phyloP scores from a whole-genome alignment of 768 basidiomycete genomes.

The Mrakia gelida region DNA sequence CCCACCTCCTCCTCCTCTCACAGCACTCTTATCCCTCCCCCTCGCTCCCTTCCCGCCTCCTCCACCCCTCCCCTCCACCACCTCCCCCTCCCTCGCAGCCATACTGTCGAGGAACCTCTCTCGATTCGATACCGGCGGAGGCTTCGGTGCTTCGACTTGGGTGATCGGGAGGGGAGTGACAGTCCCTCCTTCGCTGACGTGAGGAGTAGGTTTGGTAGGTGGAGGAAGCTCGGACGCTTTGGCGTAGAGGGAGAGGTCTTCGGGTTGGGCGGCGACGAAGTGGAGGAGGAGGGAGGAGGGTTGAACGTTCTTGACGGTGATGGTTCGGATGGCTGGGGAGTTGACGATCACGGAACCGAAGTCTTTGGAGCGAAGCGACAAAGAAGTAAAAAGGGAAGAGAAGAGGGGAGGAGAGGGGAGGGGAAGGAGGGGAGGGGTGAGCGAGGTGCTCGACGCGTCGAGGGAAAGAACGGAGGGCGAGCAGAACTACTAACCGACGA shows the following conservation, averaged over 20 bases:
- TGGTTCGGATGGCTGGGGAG: conserved; percentile 37
- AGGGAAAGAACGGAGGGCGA: no score
- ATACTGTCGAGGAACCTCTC: conserved; percentile 44
- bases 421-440: neutral
- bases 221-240: conserved; percentile 29
- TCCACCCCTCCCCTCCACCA: neutral
- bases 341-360: conserved; percentile 43
- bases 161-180: neutral
- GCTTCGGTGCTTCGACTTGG: neutral
- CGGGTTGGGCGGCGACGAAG: conserved; percentile 40
- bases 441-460: neutral
- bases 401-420: neutral
- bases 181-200: no score
- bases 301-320: conserved; percentile 40
- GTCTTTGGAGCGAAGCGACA: no score
- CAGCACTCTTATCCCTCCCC: conserved; percentile 32
- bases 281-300: conserved; percentile 35
- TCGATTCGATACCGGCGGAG: conserved; percentile 8
- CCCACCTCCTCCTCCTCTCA: conserved; percentile 22
- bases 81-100: conserved; percentile 18
- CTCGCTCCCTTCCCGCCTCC: neutral
- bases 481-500: conserved; percentile 33
- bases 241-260: conserved; percentile 41
- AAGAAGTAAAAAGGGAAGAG: no score
- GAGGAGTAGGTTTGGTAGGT: neutral